A percentile compares a stretch with the other conserved stretches of the same genome.
Evolutionary conservation across 257 asterid species (phyloP).

Genomic region (Scutellaria minor): DNA sequence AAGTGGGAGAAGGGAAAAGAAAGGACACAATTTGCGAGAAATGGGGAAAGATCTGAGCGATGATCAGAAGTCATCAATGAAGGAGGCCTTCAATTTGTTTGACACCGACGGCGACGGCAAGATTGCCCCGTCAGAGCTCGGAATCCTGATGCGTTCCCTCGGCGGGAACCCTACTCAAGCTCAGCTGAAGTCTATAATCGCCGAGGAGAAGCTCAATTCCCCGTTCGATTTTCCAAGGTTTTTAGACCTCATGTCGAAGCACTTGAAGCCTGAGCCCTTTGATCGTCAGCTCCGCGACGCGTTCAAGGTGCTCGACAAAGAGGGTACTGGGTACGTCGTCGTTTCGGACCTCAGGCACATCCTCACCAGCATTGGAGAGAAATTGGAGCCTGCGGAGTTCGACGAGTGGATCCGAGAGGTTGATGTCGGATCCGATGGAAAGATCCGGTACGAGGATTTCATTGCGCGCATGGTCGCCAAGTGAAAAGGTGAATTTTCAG

Average conservation of each 20-base stretch:
- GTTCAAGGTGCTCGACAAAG: slow-evolving; percentile 96
- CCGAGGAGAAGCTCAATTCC: slow-evolving; percentile 75
- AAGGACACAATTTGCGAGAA: slow-evolving; percentile 22
- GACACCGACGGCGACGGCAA: slow-evolving; percentile 97
- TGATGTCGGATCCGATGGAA: slow-evolving; percentile 94
- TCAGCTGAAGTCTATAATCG: slow-evolving; percentile 76
- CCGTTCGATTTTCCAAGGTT: slow-evolving; percentile 84
- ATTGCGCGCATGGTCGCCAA: slow-evolving; percentile 96
- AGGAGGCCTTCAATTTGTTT: slow-evolving; percentile 92
- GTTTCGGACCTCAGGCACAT: slow-evolving; percentile 96
- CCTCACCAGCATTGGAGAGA: slow-evolving; percentile 92
- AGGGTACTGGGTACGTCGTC: slow-evolving; percentile 78
- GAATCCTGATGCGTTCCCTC: slow-evolving; percentile 95
- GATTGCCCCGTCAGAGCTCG: slow-evolving; percentile 92
- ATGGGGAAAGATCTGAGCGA: slow-evolving; percentile 91
- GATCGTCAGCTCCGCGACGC: slow-evolving; percentile 98
- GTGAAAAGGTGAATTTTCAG: slow-evolving; percentile 46
- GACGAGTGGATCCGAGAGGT: slow-evolving; percentile 99
- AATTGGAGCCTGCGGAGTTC: slow-evolving; percentile 90
- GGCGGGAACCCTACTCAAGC: slow-evolving; percentile 98
- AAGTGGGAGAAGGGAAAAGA: neutral
- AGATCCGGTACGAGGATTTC: slow-evolving; percentile 93
- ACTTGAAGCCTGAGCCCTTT: slow-evolving; percentile 94
- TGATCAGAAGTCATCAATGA: slow-evolving; percentile 84
- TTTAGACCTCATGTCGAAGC: slow-evolving; percentile 85